phyloP scores from a whole-genome alignment of 2,329 filamentous ascomycete species.

The Decorospora gaudefroyi region DNA sequence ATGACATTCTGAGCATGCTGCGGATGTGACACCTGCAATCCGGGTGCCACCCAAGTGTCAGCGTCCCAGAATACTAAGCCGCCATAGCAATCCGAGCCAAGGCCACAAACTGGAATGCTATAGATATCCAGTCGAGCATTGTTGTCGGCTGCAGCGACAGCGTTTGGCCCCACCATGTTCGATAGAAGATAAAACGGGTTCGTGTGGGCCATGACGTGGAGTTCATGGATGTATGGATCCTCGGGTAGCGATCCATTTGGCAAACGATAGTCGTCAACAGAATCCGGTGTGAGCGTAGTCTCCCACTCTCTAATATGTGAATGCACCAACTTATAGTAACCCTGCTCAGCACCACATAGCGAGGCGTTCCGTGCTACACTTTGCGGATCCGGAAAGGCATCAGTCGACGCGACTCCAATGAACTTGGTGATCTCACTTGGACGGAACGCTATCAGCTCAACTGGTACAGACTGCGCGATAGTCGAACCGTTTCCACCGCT shows the following conservation, averaged over 20 bases:
- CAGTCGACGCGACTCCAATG: slow-evolving; percentile 69
- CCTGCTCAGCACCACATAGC: slow-evolving; percentile 54
- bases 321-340: slow-evolving; percentile 60
- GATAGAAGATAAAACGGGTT: slow-evolving; percentile 63
- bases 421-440: slow-evolving; percentile 66
- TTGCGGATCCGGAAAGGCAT: slow-evolving; percentile 66
- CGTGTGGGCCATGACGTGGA: slow-evolving; percentile 60
- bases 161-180: slow-evolving; percentile 60
- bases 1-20: slow-evolving; percentile 65
- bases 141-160: slow-evolving; percentile 55
- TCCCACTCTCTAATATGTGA: slow-evolving; percentile 67
- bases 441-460: slow-evolving; percentile 59
- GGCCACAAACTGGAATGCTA: slow-evolving; percentile 69
- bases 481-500: slow-evolving; percentile 62
- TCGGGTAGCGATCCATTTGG: slow-evolving; percentile 61
- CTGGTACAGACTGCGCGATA: slow-evolving; percentile 63
- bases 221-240: slow-evolving; percentile 61
- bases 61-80: slow-evolving; percentile 70
- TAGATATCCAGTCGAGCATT: slow-evolving; percentile 61
- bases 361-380: slow-evolving; percentile 61
- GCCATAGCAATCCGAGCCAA: slow-evolving; percentile 69
- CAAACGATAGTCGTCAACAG: slow-evolving; percentile 66
- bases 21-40: slow-evolving; percentile 66
- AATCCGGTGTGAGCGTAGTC: slow-evolving; percentile 62
- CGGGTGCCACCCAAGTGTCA: slow-evolving; percentile 71